phyloP scores from a whole-genome alignment of 2,329 filamentous ascomycete genomes.

The Clarireedia homoeocarpa region DNA sequence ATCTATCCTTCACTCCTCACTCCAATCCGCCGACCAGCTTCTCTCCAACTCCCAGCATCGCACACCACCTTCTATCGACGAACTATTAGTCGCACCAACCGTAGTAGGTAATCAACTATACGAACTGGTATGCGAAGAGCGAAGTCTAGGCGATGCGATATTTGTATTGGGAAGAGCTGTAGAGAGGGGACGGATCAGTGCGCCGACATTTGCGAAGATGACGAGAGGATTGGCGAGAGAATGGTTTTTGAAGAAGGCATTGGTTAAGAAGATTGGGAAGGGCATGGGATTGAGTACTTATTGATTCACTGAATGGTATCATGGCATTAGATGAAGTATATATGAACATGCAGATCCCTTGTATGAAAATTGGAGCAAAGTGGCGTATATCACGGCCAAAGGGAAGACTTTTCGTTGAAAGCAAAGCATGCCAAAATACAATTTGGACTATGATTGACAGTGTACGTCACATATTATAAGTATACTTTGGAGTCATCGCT shows the following conservation, averaged over 20 bases:
- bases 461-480: too few relatives aligned
- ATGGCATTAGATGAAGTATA: too few relatives aligned
- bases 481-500: too few relatives aligned
- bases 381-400: too few relatives aligned
- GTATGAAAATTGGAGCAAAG: too few relatives aligned
- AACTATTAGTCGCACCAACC: conserved; percentile 85
- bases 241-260: conserved; percentile 76
- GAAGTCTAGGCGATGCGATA: conserved; percentile 76
- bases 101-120: conserved; percentile 92
- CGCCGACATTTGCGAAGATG: conserved; percentile 70
- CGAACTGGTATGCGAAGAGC: conserved; percentile 78
- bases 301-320: too few relatives aligned
- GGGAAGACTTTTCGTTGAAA: too few relatives aligned
- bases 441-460: too few relatives aligned
- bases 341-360: too few relatives aligned
- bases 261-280: conserved; percentile 67
- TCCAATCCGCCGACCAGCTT: conserved; percentile 70
- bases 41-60: conserved; percentile 66
- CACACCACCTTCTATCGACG: conserved; percentile 71
- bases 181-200: conserved; percentile 62
- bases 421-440: too few relatives aligned
- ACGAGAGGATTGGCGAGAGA: conserved; percentile 68
- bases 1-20: conserved; percentile 65
- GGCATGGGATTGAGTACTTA: conserved; percentile 58
- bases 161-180: conserved; percentile 72